phyloP scores from a whole-genome alignment of 345 rosid species.

The Eucalyptus coolabah region DNA sequence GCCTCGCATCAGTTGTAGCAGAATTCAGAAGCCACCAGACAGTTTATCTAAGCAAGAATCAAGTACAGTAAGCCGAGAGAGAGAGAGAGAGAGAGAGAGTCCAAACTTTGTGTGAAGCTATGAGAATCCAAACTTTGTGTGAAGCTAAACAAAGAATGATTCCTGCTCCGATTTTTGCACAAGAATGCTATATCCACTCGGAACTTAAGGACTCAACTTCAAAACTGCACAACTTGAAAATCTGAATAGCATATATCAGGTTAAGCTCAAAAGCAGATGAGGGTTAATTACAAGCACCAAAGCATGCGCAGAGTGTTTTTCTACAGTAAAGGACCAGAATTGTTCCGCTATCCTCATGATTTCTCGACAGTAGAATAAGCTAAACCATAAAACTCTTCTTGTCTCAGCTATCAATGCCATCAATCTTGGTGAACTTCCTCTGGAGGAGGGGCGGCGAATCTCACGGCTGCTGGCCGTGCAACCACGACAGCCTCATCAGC shows the following conservation, averaged over 20 bases:
- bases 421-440: constrained; percentile 65
- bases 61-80: not conserved
- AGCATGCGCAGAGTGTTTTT: not conserved
- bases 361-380: not conserved
- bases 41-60: not conserved
- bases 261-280: not conserved
- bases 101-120: not conserved
- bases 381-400: not conserved
- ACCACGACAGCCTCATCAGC: constrained; percentile 81
- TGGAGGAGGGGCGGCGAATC: constrained; percentile 70
- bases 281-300: not conserved
- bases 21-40: not conserved
- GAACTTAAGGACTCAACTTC: not conserved
- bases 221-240: not conserved
- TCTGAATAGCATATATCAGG: not conserved
- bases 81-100: not conserved
- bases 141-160: not conserved
- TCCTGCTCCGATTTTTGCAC: not conserved
- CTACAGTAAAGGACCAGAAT: not conserved
- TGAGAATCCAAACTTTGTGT: not conserved
- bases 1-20: not conserved
- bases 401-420: not conserved
- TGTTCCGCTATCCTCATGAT: not conserved
- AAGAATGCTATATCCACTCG: not conserved
- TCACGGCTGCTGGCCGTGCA: constrained; percentile 60